Conservation (phyloP, 768 basidiomycete genomes). For the Collybia mongolica region DNA sequence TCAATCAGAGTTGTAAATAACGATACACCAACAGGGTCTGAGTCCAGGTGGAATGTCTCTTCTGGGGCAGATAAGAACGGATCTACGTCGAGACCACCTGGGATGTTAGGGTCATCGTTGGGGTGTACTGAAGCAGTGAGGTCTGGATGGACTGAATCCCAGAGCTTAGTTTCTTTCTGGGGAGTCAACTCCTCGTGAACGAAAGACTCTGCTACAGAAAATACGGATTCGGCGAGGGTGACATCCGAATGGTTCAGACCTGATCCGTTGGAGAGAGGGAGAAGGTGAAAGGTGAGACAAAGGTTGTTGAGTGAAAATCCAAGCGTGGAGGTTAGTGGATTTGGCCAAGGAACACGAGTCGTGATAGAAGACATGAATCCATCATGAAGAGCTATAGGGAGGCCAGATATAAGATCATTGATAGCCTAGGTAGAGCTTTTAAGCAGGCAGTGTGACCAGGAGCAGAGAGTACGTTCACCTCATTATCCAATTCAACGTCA, state of each 20-base stretch:
- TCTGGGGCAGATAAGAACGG: conserved; percentile 43
- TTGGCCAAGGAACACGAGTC: conserved; percentile 82
- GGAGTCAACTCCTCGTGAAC: conserved; percentile 77
- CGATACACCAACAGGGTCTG: conserved; percentile 74
- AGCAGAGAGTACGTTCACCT: conserved; percentile 43
- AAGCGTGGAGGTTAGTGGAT: conserved; percentile 73
- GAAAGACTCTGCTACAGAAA: conserved; percentile 74
- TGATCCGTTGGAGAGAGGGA: conserved; percentile 20
- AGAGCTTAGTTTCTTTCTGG: conserved; percentile 68
- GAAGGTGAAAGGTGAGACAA: conserved; percentile 61
- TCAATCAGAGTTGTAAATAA: conserved; percentile 82
- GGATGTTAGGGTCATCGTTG: conserved; percentile 45
- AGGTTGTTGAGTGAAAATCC: conserved; percentile 69
- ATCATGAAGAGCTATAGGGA: conserved; percentile 67
- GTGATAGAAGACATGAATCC: conserved; percentile 76
- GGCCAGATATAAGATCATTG: conserved; percentile 60
- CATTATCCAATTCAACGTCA: conserved; percentile 74
- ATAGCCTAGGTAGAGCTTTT: conserved; percentile 57
- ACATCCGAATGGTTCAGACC: conserved; percentile 19
- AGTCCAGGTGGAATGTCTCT: conserved; percentile 38
- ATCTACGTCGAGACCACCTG: conserved; percentile 63
- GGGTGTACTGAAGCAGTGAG: conserved; percentile 20
- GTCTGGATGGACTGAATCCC: conserved; percentile 63
- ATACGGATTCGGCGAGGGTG: conserved; percentile 72
- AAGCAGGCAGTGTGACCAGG: conserved; percentile 3